Evolutionary conservation across 331 rosid genomes (phyloP), one percentile per base, ranked within the genome.

Genomic region (Pyracantha coccinea): DNA sequence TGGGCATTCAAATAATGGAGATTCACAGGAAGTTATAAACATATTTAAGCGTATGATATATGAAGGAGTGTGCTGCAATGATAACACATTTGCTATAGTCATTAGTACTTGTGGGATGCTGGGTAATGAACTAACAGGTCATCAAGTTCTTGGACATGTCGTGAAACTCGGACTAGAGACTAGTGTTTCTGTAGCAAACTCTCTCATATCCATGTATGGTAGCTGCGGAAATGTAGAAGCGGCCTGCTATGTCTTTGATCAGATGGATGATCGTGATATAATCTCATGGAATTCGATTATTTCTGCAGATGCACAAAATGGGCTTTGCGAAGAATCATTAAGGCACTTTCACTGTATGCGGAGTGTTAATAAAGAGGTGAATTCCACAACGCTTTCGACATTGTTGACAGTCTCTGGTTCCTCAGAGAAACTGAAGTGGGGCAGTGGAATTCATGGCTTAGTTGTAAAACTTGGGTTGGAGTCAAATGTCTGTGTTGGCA

Each of bases 251-350:
- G 89, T 94, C 45, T 94, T 94, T 69, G 71, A 83, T 87, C 78
- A 78, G 78, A 94, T 90, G 96, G 82, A 72, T 72, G 89, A 85
- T 66, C 88, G 71, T 27, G 96, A 94, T 82, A 87, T 93, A 24
- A 86, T 94, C 77, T 88, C 99, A 17, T 94, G 99, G 99, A 94
- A 94, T 74, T 91, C 99, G 4, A 88, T 94, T 27, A 88, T 94
- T 71, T 77, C 93, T 31, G 96, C 92, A 55, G 60, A 73, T 81
- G 92, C 83, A 24, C 92, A 86, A 53, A 83, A 81, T 81, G 90
- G 86, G 71, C 58, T 58, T 21, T 84, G 80, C 69, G 91, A 88
- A 75, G 89, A 87, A 74, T 82, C 97, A 71, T 68, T 94, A 13
- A 74, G 83, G 63, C 75, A 68, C 60, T 90, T 94, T 59, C 79